phyloP scores from a whole-genome alignment of 225 moss, liverwort and hornwort species.

The Physcomitrellopsis africana region DNA sequence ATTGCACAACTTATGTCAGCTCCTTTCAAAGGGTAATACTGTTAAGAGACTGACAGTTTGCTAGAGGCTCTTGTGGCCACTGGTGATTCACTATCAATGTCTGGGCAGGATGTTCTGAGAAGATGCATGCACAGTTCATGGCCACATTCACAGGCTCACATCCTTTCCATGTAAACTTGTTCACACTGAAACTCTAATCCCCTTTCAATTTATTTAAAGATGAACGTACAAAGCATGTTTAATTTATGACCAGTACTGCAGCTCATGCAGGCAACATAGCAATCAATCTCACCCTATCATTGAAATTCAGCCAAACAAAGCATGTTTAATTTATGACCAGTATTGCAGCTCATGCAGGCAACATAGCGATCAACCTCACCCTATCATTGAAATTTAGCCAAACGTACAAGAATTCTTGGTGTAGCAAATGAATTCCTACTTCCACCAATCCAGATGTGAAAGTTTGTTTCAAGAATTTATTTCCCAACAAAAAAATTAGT shows the following conservation, averaged over 20 bases:
- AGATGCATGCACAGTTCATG: neutral
- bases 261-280: no score
- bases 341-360: neutral
- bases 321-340: neutral
- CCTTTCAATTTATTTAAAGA: neutral
- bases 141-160: constrained; percentile 7
- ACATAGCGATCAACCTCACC: neutral
- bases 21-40: no score
- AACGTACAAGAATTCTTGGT: neutral
- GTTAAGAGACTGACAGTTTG: no score
- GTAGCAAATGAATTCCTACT: neutral
- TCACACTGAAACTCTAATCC: no score
- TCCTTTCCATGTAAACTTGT: neutral
- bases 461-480: no score
- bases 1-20: no score
- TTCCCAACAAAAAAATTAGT: no score
- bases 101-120: no score
- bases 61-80: no score
- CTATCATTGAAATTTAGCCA: neutral
- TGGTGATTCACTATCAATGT: no score
- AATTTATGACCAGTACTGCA: neutral
- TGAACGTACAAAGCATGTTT: neutral
- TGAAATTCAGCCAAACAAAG: neutral
- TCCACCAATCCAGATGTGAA: no score
- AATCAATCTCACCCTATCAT: neutral